phyloP scores from a whole-genome alignment of 164 flowering plant species.

The Protea cynaroides region DNA sequence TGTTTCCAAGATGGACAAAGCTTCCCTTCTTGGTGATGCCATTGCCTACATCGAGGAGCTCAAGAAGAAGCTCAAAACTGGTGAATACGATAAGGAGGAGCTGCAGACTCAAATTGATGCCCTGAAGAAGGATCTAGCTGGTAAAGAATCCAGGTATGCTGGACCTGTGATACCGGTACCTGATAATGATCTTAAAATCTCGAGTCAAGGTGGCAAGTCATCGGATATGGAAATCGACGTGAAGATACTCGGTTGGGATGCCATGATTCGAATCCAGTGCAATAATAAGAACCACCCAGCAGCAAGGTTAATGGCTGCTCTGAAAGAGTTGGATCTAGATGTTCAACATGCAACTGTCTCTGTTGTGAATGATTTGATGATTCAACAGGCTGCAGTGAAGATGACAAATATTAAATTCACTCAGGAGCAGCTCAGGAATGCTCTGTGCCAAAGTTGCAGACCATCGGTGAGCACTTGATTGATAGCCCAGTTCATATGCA shows the following conservation, averaged over 20 bases:
- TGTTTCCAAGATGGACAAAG: constrained; percentile 97
- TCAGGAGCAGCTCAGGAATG: constrained; percentile 66
- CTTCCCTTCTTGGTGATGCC: constrained; percentile 87
- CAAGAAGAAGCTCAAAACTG: constrained; percentile 38
- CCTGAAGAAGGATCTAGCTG: constrained; percentile 39
- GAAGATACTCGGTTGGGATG: constrained; percentile 79
- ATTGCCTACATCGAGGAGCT: constrained; percentile 81
- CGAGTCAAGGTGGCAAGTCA: constrained; percentile 20
- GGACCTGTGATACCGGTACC: constrained; percentile 12
- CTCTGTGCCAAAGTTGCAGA: constrained; percentile 47
- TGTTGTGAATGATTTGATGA: constrained; percentile 81
- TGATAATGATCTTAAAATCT: constrained; percentile 26
- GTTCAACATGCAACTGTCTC: constrained; percentile 80
- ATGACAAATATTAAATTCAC: constrained; percentile 62
- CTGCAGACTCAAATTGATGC: constrained; percentile 42
- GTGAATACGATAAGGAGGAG: constrained; percentile 52
- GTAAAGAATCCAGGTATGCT: constrained; percentile 19
- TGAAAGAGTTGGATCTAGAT: constrained; percentile 68
- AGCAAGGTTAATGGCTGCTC: constrained; percentile 71
- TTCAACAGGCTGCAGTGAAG: constrained; percentile 84
- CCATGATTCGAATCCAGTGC: constrained; percentile 65
- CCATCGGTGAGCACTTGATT: constrained; percentile 3
- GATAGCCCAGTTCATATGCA: not conserved
- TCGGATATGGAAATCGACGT: constrained; percentile 67
- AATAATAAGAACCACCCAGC: constrained; percentile 77